Evolutionary conservation across 129 eudicot genomes (phyloP).

Genomic region (Ambrosia trifida): DNA sequence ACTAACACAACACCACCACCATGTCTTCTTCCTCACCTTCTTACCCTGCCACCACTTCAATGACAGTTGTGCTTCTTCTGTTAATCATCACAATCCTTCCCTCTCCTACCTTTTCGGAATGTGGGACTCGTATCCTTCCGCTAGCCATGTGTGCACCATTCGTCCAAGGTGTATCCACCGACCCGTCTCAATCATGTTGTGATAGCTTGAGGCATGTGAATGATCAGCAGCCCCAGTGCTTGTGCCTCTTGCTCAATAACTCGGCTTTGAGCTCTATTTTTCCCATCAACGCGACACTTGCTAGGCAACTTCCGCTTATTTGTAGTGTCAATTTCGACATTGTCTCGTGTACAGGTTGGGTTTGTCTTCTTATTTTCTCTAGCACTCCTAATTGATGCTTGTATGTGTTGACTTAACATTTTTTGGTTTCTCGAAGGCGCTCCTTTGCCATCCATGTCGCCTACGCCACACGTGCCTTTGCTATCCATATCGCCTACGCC

Average conservation of each 20-base stretch:
- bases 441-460: slow-evolving; percentile 25
- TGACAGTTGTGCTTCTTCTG: not conserved
- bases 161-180: slow-evolving; percentile 28
- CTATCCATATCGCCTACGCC: slow-evolving; percentile 36
- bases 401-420: not conserved
- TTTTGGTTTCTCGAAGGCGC: slow-evolving; percentile 27
- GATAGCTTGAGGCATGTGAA: slow-evolving; percentile 33
- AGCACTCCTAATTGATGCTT: too few relatives aligned
- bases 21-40: too few relatives aligned
- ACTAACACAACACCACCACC: not conserved
- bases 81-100: slow-evolving; percentile 25
- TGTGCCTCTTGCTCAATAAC: slow-evolving; percentile 33
- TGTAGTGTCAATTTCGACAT: slow-evolving; percentile 29
- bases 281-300: slow-evolving; percentile 33
- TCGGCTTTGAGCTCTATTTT: slow-evolving; percentile 29
- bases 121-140: slow-evolving; percentile 37
- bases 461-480: slow-evolving; percentile 29
- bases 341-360: slow-evolving; percentile 30
- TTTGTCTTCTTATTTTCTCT: not conserved
- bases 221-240: slow-evolving; percentile 30
- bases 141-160: slow-evolving; percentile 40
- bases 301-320: slow-evolving; percentile 31
- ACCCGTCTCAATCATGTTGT: slow-evolving; percentile 34
- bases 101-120: slow-evolving; percentile 27
- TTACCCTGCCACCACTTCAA: too few relatives aligned